Base-by-base conservation (phyloP, 2,329 filamentous ascomycete genomes). In the Apiospora hydei region DNA sequence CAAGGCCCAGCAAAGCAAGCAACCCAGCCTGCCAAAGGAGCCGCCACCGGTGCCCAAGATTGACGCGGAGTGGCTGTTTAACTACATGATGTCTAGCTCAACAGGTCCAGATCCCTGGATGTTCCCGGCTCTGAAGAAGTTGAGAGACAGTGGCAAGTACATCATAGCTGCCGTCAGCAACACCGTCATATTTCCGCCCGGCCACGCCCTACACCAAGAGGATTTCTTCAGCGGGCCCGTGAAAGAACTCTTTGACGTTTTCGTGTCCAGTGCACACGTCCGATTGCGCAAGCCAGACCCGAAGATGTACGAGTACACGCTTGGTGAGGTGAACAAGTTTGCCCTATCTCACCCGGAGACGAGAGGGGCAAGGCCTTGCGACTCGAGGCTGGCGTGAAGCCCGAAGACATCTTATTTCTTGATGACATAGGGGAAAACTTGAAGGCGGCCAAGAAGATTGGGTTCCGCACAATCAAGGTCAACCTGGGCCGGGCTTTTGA, bases 351-450 rank as follows among this genome's bases (percentile, higher is more conserved):
- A 89, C 67, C 84, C 2, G 71, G 75, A 3, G 82, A 83, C 21
- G 77, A 80, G 49, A 80, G 84, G 74, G 85, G 84, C 0, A 76
- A 75, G 74, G 76, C 74, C 11, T 75, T 82, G 47, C 86, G 86
- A 4, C 88, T 87, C 85, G 81, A 81, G 21, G 82, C 84, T 7
- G 84, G 87, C 0, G 85, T 97, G 11, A 81, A 84, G 71, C 84
- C 92, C 0, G 84, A 84, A 0, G 94, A 98, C 71, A 85, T 98
- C 64, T 83, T 97, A 5, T 99, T 99, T 80, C 83, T 98, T 69
- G 96, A 98, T 80, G 95, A 98, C 77, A 98, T 99, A 80, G 96
- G 96, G 1, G 91, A 95, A 82, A 99, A 99, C 80, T 82, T 98
- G 72, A 96, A 95, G 85, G 92, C 88, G 64, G 96, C 91, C 0